These are phyloP conservation scores for Haplosporangium sp. DNA, from an alignment of 371 early-diverging fungal genomes.

Conservation along the genomic window DNA sequence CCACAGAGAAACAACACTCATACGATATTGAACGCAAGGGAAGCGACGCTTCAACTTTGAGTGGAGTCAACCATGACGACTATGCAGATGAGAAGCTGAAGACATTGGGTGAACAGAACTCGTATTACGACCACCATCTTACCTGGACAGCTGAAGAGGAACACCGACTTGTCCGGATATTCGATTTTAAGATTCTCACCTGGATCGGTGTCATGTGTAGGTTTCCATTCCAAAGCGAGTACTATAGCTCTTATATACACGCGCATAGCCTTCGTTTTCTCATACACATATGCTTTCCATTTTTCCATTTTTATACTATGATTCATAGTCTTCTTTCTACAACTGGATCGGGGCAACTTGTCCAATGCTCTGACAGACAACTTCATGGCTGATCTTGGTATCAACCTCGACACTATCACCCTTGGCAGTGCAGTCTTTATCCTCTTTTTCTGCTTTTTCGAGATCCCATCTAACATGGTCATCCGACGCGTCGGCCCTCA, in stretches of 20 bases:
- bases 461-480: slow-evolving; percentile 62
- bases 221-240: neutral
- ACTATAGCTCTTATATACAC: neutral
- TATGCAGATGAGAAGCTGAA: slow-evolving; percentile 22
- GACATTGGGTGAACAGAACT: slow-evolving; percentile 23
- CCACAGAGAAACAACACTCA: slow-evolving; percentile 14
- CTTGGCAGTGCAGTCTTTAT: slow-evolving; percentile 54
- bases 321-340: slow-evolving; percentile 51
- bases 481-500: slow-evolving; percentile 68
- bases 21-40: slow-evolving; percentile 23
- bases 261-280: neutral
- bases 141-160: slow-evolving; percentile 56
- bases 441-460: slow-evolving; percentile 55
- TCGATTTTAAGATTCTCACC: slow-evolving; percentile 45
- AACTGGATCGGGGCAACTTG: slow-evolving; percentile 57
- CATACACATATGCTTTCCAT: neutral
- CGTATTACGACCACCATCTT: slow-evolving; percentile 44
- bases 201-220: slow-evolving; percentile 56
- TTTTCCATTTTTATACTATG: neutral
- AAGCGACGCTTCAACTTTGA: slow-evolving; percentile 22
- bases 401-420: slow-evolving; percentile 58
- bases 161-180: slow-evolving; percentile 47
- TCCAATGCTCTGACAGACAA: slow-evolving; percentile 59
- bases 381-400: slow-evolving; percentile 49
- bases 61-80: neutral